phyloP scores from a whole-genome alignment of 192 early-diverging fungal species.

The Mortierella hygrophila region DNA sequence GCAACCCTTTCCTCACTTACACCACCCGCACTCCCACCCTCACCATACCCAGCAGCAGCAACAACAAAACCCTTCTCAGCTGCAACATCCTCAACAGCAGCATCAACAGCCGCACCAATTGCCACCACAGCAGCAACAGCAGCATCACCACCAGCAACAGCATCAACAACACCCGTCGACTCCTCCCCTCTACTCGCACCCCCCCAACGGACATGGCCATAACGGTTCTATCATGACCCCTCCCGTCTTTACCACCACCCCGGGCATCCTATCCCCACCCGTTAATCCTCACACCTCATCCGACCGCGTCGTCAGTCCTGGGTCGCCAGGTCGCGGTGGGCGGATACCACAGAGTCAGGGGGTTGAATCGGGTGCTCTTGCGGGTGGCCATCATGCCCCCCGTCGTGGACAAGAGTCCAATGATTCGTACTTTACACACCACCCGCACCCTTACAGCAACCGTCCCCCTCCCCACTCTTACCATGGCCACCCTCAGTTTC shows the following conservation, averaged over 20 bases:
- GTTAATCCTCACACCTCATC: slow-evolving; percentile 21
- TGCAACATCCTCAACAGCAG: slow-evolving; percentile 13
- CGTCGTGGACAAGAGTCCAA: slow-evolving; percentile 15
- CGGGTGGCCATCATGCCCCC: background rate
- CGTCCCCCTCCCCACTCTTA: background rate
- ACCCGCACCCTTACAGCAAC: slow-evolving; percentile 7
- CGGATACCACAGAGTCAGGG: slow-evolving; percentile 12
- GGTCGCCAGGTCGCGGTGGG: slow-evolving; percentile 1
- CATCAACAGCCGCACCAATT: slow-evolving; percentile 20
- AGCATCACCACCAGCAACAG: background rate
- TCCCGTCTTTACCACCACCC: slow-evolving; percentile 29
- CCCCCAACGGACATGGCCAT: background rate
- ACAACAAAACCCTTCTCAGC: slow-evolving; percentile 5
- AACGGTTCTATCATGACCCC: slow-evolving; percentile 19
- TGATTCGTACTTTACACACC: slow-evolving; percentile 42
- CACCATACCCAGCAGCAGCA: background rate
- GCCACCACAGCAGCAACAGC: slow-evolving; percentile 3
- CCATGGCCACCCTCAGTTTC: background rate
- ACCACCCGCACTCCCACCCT: background rate
- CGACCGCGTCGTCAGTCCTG: slow-evolving; percentile 21
- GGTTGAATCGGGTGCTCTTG: background rate
- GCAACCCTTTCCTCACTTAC: background rate
- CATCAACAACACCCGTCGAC: slow-evolving; percentile 12
- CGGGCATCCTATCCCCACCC: slow-evolving; percentile 30
- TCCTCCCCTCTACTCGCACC: slow-evolving; percentile 15